Percentiles rank a stretch among this genome's conserved stretches.
Evolutionary conservation across 257 asterid species (phyloP).

Genomic region (Nicotiana otophora): DNA sequence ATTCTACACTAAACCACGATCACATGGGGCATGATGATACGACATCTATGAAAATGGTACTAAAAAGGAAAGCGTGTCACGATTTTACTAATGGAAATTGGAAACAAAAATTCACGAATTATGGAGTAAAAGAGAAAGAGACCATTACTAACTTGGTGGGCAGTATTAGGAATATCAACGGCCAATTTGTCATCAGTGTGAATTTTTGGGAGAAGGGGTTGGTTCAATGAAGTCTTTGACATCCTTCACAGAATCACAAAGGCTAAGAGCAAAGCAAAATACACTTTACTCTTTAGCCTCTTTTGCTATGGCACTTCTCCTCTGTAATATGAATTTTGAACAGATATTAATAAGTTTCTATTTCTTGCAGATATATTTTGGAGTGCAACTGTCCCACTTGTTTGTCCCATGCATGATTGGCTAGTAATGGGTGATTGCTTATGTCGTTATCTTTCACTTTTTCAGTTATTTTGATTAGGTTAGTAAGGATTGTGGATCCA

Average conservation of each 20-base stretch:
- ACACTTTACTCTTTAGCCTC: background rate
- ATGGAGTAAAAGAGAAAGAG: background rate
- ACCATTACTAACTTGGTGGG: constrained; percentile 89
- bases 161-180: constrained; percentile 58
- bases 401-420: background rate
- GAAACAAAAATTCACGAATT: no score
- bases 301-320: background rate
- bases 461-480: background rate
- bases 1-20: no score
- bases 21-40: no score
- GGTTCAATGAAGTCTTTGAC: background rate
- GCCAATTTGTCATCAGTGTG: background rate
- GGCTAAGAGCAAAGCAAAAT: background rate
- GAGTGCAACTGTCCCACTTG: background rate
- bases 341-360: background rate
- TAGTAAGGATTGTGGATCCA: no score
- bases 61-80: no score
- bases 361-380: background rate
- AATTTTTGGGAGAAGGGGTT: background rate
- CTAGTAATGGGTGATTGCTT: background rate
- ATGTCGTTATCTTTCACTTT: background rate
- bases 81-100: no score
- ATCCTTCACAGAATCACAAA: background rate
- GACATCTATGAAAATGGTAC: no score
- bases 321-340: background rate